Evolutionary conservation across 1,284 basidiomycete species (phyloP).

Genomic region (Trametes polyzona): DNA sequence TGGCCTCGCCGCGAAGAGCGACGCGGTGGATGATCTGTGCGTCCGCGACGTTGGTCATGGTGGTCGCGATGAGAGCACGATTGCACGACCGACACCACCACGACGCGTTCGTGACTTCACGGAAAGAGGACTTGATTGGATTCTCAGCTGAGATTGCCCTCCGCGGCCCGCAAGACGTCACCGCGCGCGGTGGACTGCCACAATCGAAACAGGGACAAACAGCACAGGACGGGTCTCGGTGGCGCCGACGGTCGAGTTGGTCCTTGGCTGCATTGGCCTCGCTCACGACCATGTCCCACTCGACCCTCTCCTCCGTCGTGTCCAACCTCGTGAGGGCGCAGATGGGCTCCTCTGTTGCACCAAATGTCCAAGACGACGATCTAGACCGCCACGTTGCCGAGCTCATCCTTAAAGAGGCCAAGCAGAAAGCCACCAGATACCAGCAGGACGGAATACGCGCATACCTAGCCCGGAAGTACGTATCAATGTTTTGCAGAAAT

Average conservation of each 20-base stretch:
- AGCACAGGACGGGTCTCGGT: conserved; percentile 1
- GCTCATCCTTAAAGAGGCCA: conserved; percentile 87
- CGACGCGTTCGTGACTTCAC: too few relatives aligned
- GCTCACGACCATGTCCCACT: conserved; percentile 32
- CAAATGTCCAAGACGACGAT: conserved; percentile 76
- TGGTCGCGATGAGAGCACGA: conserved; percentile 9
- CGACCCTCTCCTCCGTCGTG: conserved; percentile 80
- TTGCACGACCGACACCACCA: too few relatives aligned
- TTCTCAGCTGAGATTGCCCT: background rate
- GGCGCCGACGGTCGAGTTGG: background rate
- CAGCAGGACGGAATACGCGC: conserved; percentile 68
- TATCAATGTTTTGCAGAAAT: conserved; percentile 10
- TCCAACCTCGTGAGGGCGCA: conserved; percentile 83
- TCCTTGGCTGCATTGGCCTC: background rate
- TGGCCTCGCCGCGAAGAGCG: conserved; percentile 57
- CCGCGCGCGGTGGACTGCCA: background rate
- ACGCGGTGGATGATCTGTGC: conserved; percentile 42
- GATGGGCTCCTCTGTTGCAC: conserved; percentile 70
- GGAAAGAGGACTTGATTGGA: background rate
- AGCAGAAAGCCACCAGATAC: conserved; percentile 82
- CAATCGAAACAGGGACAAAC: conserved; percentile 17
- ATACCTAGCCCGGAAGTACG: conserved; percentile 57
- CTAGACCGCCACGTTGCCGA: conserved; percentile 89
- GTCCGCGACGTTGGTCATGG: conserved; percentile 14
- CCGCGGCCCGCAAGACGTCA: background rate